Conservation (phyloP, 192 early-diverging fungal genomes). For the Linnemannia exigua region DNA sequence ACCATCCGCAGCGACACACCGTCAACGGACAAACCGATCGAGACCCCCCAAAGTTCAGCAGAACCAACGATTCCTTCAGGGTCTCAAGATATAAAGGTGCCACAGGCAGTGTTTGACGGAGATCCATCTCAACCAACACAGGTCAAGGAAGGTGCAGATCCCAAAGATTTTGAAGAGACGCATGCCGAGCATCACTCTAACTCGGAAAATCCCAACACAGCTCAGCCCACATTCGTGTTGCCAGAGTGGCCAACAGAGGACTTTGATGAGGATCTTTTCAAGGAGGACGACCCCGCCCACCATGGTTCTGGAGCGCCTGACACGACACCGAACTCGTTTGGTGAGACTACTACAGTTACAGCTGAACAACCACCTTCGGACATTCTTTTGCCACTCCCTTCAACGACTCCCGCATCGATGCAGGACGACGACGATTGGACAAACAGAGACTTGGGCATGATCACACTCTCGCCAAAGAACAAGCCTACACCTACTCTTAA, state of each 20-base stretch:
- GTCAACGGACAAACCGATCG: not conserved
- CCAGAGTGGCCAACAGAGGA: slow-evolving; percentile 19
- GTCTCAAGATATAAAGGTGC: not conserved
- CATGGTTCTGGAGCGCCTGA: not conserved
- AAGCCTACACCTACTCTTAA: slow-evolving; percentile 31
- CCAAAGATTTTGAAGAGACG: not conserved
- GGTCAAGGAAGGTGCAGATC: not conserved
- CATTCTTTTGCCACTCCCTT: slow-evolving; percentile 15
- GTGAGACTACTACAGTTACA: slow-evolving; percentile 3
- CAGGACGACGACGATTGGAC: slow-evolving; percentile 44
- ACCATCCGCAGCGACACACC: not conserved
- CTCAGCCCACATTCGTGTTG: not conserved
- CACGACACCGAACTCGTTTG: not conserved
- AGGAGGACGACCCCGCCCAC: slow-evolving; percentile 2
- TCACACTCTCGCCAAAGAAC: slow-evolving; percentile 48
- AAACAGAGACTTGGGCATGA: slow-evolving; percentile 36
- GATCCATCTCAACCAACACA: not conserved
- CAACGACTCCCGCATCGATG: slow-evolving; percentile 46
- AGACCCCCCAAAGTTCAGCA: not conserved
- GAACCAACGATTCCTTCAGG: not conserved
- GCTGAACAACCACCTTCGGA: not conserved
- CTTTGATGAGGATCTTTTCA: not conserved
- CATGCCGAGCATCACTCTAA: not conserved
- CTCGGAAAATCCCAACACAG: not conserved
- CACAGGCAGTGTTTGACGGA: not conserved